Base-by-base conservation (phyloP, 2,329 filamentous ascomycete genomes). In the Colletotrichum australisinense region DNA sequence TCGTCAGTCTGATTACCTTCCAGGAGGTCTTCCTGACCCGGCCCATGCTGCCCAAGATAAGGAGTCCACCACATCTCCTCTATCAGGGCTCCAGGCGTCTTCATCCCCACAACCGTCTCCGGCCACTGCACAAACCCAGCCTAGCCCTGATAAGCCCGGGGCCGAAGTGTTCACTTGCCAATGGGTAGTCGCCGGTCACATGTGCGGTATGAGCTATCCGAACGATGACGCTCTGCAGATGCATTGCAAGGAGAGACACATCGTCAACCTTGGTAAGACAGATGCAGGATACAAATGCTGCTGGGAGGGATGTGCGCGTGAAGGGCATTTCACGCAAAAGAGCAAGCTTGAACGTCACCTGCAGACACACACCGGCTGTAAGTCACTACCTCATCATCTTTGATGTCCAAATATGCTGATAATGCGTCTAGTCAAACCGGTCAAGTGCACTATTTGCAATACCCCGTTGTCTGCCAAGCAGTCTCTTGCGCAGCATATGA, bases 261-360 rank as follows among this genome's bases (percentile, higher is more conserved):
- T 89, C 35, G 84, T 84, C 68, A 74, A 78, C 8, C 78, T 88
- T 58, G 82, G 82, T 6, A 66, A 38, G 26, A 66, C 38, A 81
- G 81, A 4, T 78, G 79, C 3, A 16, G 88, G 88, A 2, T 90
- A 88, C 71, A 78, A 81, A n/a, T 91, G 89, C 76, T 82, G 81
- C 53, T 93, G 91, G 91, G 80, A 84, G 16, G 85, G 84, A 55
- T 93, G 91, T 79, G 83, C 82, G 42, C 87, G 90, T 46, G 82
- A 86, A 46, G 84, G 84, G 5, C 86, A 87, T 19, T 92, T 92
- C 74, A 85, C 84, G 2, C 89, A 91, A 76, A 86, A 89, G 76
- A 90, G 89, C 78, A 93, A 93, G 78, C 84, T 93, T 22, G 90
- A 92, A 75, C 84, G 91, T 57, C 91, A 93, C 77, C 86, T 92